Evolutionary conservation across 2,329 filamentous ascomycete species (phyloP), one percentile per base, ranked within the genome.

Genomic region (Trichoderma atroviride): DNA sequence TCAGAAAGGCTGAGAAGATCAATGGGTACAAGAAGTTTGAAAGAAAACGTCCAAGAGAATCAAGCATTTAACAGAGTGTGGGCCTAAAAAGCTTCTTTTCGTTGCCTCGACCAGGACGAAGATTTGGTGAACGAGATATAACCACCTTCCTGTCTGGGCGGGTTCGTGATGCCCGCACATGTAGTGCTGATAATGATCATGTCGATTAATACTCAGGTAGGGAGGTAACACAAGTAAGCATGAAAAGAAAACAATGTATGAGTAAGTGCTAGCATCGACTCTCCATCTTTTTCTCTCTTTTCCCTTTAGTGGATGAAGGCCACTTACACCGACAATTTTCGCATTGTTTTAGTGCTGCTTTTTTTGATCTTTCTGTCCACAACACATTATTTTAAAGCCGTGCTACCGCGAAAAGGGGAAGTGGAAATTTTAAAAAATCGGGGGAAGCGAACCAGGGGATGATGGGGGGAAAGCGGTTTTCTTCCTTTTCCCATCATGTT

Each of bases 21-120:
- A 43, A 43, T 24, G 22, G 47, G n/a, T 22, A 50, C 47, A 9
- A 19, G 4, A 27, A 19, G 4, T 24, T 29, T 27, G 27, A 55
- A 31, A 10, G 1, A 7, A 29, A 55, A 31, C 24, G 47, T 50
- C 10, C 6, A 22, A 4, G 33, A 52, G 10, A 62, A 52, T 50
- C 59, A 62, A 62, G 58, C 58, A 47, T 60, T n/a, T 47, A 22
- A 31, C 58, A 16, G 58, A 22, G 16, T 47, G 58, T 60, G 60
- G 60, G 60, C 47, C 47, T 22, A 55, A 55, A 63, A 63, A 63
- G 60, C 60, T 63, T 63, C 60, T 63, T 63, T 63, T 53, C 47
- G 52, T 33, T 11, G 40, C 47, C 24, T 53, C 47, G 60, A 53
- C 43, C 35, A 24, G 59, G 40, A 50, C 40, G 14, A 35, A 29